Base-by-base conservation (phyloP, 108 stramenopile genomes). In the Stephanodiscus minutulus region DNA sequence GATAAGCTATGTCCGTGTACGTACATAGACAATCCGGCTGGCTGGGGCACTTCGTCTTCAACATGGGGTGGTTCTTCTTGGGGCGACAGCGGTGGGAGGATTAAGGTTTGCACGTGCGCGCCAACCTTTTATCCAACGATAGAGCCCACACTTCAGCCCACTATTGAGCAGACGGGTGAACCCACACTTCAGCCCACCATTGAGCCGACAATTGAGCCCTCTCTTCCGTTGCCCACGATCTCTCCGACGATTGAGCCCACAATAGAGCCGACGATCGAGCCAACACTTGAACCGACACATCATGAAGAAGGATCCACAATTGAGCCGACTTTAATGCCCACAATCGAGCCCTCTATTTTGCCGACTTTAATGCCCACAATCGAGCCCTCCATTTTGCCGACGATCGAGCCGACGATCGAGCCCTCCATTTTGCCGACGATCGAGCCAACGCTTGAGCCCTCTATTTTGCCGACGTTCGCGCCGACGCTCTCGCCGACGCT, bases 401-500 rank as follows among this genome's bases (percentile, higher is more conserved):
- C 62, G 0, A 8, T 29, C 43, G 13, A 3, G n/a, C 63, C 63
- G 10, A 48, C 63, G 0, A 24, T 29, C 18, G 10, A 12, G 15
- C 43, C 43, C 43, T 15, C 52, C 1, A 25, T 53, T 11, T 22
- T 11, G 9, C 52, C 52, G 8, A 15, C 52, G 3, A 24, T 53
- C 25, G 8, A 10, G 8, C 52, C 52, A 11, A 53, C 52, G 0
- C 9, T 53, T 7, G 11, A 11, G 10, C 43, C 43, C 2, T 15
- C 43, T 0, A 37, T 41, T 17, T 12, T 15, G 43, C 43, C 43
- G 43, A 44, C 43, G 43, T 15, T 71, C 1, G 18, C 20, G 24
- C 67, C 73, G 35, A 67, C 66, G 29, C 15, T 39, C 11, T 31
- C 9, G 1, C 72, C 72, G n/a, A 73, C 73, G 18, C 2, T n/a